These are phyloP conservation scores for Naegleria fowleri DNA, from an alignment of 208 protist genomes.

Conservation along the genomic window DNA sequence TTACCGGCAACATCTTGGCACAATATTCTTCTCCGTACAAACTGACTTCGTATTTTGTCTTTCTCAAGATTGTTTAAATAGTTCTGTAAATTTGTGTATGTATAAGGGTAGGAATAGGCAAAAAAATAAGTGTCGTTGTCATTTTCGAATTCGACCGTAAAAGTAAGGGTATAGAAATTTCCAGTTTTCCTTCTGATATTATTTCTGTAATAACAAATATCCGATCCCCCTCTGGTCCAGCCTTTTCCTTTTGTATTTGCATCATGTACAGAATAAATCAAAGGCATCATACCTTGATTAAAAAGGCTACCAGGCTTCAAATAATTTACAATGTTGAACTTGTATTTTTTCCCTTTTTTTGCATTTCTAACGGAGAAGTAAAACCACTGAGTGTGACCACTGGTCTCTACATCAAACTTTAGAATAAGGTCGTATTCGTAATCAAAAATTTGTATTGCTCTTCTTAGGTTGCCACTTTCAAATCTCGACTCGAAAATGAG, in stretches of 20 bases:
- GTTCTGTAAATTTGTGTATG: constrained; percentile 74
- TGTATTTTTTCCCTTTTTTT: constrained; percentile 62
- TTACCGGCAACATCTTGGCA: constrained; percentile 24
- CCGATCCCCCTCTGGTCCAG: constrained; percentile 46
- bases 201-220: constrained; percentile 58
- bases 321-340: constrained; percentile 94
- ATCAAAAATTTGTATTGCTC: constrained; percentile 68
- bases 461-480: constrained; percentile 85
- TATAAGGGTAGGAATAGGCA: constrained; percentile 91
- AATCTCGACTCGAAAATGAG: constrained; percentile 82
- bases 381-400: constrained; percentile 93
- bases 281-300: constrained; percentile 84
- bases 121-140: constrained; percentile 74
- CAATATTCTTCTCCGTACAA: constrained; percentile 25
- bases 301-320: constrained; percentile 84
- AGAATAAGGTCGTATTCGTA: constrained; percentile 89
- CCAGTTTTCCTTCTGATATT: constrained; percentile 20
- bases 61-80: constrained; percentile 21
- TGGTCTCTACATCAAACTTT: constrained; percentile 81
- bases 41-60: neutral
- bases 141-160: constrained; percentile 70
- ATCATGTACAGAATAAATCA: constrained; percentile 67
- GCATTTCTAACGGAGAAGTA: constrained; percentile 76
- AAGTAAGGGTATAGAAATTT: constrained; percentile 80
- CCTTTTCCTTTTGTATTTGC: constrained; percentile 30